Base-by-base conservation (phyloP, 257 asterid species). In the Ballota nigra region DNA sequence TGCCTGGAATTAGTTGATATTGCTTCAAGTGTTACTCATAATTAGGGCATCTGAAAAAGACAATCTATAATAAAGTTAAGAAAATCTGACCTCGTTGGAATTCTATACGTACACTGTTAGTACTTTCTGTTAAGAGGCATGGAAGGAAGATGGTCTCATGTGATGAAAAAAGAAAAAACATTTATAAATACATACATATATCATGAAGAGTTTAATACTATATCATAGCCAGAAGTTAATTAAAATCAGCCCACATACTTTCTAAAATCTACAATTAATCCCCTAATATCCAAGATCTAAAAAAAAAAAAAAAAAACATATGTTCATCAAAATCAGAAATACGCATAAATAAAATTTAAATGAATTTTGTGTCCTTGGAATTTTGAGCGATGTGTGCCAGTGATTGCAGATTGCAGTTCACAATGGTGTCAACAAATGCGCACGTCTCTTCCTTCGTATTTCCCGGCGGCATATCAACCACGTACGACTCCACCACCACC, bases 401-500 rank as follows among this genome's bases (percentile, higher is more conserved):
- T 0, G 96, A 92, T 62, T 85, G 94, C 63, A 92, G 76, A 75
- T 92, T 92, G 77, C 98, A 92, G 75, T 84, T 78, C 8, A 92
- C 89, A 59, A 92, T 92, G 0, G 98, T 92, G 22, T 92, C 94
- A 15, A 79, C 96, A 71, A 92, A 92, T 2, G 88, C 86, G 6
- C 85, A 82, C 15, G 98, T 92, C 20, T 92, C 98, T 5, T 92
- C 98, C 41, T 58, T 76, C 0, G 96, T 89, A 58, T 92, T 92
- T 77, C 92, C 98, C 69, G 16, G 83, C 36, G 98, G 96, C 12
- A 88, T 77, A 53, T 92, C 98, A 34, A 92, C 98, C 47, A 86
- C 92, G 40, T 89, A 92, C 26, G 96, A 92, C 5, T 92, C 98
- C 64, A 89, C 92, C 63, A 92, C 92, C 79, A 89, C 85, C 65